These are phyloP conservation scores for Emmonsiellopsis sp. DNA, from an alignment of 2,329 filamentous ascomycete species.

Conservation along the genomic window DNA sequence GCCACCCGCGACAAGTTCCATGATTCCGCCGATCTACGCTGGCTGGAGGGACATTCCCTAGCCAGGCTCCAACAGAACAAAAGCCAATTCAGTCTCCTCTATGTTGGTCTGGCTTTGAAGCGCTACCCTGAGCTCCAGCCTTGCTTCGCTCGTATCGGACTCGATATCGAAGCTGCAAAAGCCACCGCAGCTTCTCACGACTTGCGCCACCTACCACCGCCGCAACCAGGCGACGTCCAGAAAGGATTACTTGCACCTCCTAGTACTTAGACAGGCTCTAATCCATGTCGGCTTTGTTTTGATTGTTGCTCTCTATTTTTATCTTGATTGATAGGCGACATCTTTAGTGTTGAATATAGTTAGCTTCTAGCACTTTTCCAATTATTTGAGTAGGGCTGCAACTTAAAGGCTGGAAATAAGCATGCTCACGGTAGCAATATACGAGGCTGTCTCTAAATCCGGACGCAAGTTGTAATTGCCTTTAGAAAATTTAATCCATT, in stretches of 20 bases:
- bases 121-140: neutral
- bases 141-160: neutral
- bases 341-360: no score
- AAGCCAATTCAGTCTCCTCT: slow-evolving; percentile 2
- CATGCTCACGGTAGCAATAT: no score
- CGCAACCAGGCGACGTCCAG: neutral
- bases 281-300: no score
- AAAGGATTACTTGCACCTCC: neutral
- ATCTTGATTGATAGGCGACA: no score
- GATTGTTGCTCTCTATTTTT: no score
- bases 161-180: neutral
- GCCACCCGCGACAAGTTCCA: slow-evolving; percentile 15
- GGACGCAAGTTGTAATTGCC: no score
- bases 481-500: no score
- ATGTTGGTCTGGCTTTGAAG: neutral
- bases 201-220: neutral
- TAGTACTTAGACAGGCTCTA: no score
- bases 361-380: no score
- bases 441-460: no score
- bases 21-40: slow-evolving; percentile 15
- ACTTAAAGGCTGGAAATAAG: no score
- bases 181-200: neutral
- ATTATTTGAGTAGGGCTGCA: no score
- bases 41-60: neutral
- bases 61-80: slow-evolving; percentile 1